Evolutionary conservation across 345 rosid species (phyloP), one percentile per base, ranked within the genome.

Genomic region (Cardamine chenopodiifolia): DNA sequence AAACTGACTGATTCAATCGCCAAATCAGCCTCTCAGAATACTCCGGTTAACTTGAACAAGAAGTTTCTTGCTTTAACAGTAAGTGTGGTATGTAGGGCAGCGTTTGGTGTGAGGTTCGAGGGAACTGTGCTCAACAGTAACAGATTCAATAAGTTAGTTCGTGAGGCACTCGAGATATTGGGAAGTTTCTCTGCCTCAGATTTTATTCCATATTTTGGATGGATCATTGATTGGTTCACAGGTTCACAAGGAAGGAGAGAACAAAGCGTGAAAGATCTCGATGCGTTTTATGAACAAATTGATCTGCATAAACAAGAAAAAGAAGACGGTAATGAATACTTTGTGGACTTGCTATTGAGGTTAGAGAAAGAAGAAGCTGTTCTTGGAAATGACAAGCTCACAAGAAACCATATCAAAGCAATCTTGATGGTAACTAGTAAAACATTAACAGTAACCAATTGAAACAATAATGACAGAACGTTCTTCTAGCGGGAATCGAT

Each of bases 21-120:
- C 0, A 48, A 66, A 18, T 70, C 68, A 7, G 61, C 62, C 13
- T 40, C 25, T 28, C 4, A 10, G 10, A 53, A 62, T 2, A 42
- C 71, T 17, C 49, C 67, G 0, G 53, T 82, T 5, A 67, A 82
- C 56, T 15, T 80, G 54, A 76, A 75, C 32, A 55, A 65, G 39
- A 63, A 40, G 19, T 53, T 62, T 55, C 64, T 78, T 50, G 37
- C 69, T 4, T 72, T 77, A 10, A 68, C 82, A 0, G 66, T 58
- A 26, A 66, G 64, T 18, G 12, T 81, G 4, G 76, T 72, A 40
- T 83, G 83, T 26, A 71, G 81, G 22, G 7, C 75, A 44, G 83
- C 79, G 0, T 86, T 86, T n/a, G 81, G 85, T 18, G 74, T 73
- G 68, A 81, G 63, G 44, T 83, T 75, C 15, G 81, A 72, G 0